These are phyloP conservation scores for Aspergillus eucalypticola DNA, from an alignment of 2,329 filamentous ascomycete genomes.

Conservation along the genomic window DNA sequence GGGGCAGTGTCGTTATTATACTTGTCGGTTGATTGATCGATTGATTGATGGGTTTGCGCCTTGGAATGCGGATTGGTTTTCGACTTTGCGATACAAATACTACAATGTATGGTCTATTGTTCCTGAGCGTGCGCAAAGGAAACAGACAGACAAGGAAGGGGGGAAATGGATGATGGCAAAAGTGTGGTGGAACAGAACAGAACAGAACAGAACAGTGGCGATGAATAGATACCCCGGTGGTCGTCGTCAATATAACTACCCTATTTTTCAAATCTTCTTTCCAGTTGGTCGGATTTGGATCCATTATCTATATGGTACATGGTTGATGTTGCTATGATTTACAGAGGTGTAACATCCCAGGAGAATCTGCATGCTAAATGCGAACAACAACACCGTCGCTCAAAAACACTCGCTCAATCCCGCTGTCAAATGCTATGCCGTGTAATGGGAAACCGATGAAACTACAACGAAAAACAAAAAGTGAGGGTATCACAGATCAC, in stretches of 20 bases:
- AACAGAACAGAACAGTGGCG: background rate
- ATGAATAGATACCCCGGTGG: background rate
- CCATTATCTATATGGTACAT: too few species aligned
- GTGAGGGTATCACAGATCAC: slow-evolving; percentile 2
- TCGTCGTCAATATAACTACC: background rate
- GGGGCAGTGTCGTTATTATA: background rate
- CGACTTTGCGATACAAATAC: background rate
- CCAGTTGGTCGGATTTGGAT: background rate
- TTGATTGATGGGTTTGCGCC: too few species aligned
- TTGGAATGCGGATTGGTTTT: background rate
- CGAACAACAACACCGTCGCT: background rate
- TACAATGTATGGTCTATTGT: background rate
- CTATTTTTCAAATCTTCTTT: background rate
- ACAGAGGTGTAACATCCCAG: background rate
- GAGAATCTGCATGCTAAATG: background rate
- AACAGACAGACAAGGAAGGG: background rate
- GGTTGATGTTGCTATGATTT: background rate
- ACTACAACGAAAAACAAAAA: background rate
- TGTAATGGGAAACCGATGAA: background rate
- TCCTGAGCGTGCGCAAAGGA: background rate
- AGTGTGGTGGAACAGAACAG: background rate
- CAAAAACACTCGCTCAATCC: background rate
- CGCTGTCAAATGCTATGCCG: background rate
- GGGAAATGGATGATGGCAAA: too few species aligned
- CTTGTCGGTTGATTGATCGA: background rate